Conservation (phyloP, 2,329 filamentous ascomycete genomes). For the Cytospora piceae region DNA sequence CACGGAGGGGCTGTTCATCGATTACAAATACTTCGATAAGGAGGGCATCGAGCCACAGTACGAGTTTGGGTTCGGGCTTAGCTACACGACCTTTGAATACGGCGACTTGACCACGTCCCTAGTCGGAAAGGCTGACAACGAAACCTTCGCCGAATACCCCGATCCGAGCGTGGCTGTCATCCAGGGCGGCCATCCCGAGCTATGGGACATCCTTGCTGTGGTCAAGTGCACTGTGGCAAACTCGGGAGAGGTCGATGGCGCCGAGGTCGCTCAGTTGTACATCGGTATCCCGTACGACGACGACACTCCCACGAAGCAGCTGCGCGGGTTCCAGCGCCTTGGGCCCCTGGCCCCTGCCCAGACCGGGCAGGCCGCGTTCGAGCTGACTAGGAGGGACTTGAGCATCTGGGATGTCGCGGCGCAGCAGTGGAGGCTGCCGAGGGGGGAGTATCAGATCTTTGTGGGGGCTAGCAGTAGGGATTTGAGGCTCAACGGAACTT, state of each 20-base stretch:
- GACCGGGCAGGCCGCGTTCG: conserved; percentile 51
- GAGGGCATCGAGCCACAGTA: conserved; percentile 53
- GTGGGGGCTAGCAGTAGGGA: conserved; percentile 54
- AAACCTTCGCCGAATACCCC: conserved; percentile 46
- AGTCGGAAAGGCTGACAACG: conserved; percentile 45
- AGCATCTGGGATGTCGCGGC: conserved; percentile 66
- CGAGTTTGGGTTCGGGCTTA: conserved; percentile 61
- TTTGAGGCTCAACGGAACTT: conserved; percentile 45
- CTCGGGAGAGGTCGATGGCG: conserved; percentile 45
- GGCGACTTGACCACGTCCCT: conserved; percentile 45
- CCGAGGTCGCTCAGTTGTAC: conserved; percentile 54
- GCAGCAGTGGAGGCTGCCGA: conserved; percentile 63
- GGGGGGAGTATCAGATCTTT: conserved; percentile 48
- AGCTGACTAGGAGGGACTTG: conserved; percentile 64
- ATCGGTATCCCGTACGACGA: conserved; percentile 47
- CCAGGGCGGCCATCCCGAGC: conserved; percentile 50
- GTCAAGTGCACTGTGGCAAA: conserved; percentile 48
- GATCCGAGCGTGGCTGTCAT: conserved; percentile 45
- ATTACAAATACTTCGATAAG: conserved; percentile 59
- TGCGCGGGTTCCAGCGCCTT: conserved; percentile 67
- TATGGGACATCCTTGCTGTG: conserved; percentile 51
- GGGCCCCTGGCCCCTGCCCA: conserved; percentile 49
- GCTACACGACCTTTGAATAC: conserved; percentile 59
- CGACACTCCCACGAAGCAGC: conserved; percentile 56
- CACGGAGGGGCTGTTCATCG: conserved; percentile 54